phyloP scores from a whole-genome alignment of 768 basidiomycete genomes.

The Cystofilobasidium capitatum region DNA sequence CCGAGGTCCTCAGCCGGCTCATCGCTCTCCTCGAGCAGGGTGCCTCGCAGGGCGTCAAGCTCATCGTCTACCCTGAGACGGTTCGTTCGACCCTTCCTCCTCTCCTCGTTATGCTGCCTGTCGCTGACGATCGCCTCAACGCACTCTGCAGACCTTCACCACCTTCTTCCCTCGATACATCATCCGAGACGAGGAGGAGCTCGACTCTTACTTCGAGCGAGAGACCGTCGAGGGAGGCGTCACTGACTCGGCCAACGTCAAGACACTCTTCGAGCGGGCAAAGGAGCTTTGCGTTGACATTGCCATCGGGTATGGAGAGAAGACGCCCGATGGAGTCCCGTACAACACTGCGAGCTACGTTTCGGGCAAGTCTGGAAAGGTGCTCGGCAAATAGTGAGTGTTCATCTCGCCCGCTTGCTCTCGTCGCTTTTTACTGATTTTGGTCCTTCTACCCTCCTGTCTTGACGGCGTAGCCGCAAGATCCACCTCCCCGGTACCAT shows the following conservation, averaged over 20 bases:
- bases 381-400: conserved; percentile 35
- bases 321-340: conserved; percentile 30
- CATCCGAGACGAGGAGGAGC: conserved; percentile 34
- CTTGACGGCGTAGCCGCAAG: conserved; percentile 3
- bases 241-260: conserved; percentile 29
- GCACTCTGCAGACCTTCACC: conserved; percentile 31
- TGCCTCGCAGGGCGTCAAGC: conserved; percentile 29
- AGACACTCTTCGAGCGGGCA: conserved; percentile 33
- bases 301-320: conserved; percentile 38
- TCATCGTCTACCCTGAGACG: conserved; percentile 31
- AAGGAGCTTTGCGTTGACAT: conserved; percentile 34
- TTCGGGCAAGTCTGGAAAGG: conserved; percentile 29
- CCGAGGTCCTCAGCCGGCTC: conserved; percentile 32
- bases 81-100: too few relatives aligned
- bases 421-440: too few relatives aligned
- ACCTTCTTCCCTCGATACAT: conserved; percentile 39
- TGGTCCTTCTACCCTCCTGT: too few relatives aligned
- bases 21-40: conserved; percentile 31
- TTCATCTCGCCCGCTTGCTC: too few relatives aligned
- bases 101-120: too few relatives aligned
- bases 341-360: conserved; percentile 38
- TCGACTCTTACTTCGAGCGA: conserved; percentile 33
- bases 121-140: background rate
- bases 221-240: conserved; percentile 31
- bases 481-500: conserved; percentile 35